These are phyloP conservation scores for Neopestalotiopsis clavispora DNA, from an alignment of 2,329 filamentous ascomycete genomes.

Conservation along the genomic window DNA sequence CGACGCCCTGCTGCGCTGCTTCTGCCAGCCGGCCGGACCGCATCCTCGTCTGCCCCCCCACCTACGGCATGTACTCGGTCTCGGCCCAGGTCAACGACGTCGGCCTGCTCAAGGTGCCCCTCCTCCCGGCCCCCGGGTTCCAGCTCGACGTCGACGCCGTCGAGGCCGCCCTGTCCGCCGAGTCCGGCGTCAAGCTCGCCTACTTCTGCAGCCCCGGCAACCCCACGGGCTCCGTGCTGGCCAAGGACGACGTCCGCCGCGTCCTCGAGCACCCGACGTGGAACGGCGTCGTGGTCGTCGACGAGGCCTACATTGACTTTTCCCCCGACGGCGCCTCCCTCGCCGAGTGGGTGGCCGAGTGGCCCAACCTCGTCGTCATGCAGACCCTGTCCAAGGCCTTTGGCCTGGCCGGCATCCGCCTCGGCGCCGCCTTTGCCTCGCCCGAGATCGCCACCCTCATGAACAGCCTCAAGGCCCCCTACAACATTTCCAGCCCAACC, in stretches of 20 bases:
- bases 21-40: conserved; percentile 88
- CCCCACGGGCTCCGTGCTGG: conserved; percentile 81
- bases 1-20: conserved; percentile 89
- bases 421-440: conserved; percentile 84
- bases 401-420: conserved; percentile 88
- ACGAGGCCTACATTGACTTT: conserved; percentile 97
- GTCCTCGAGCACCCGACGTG: conserved; percentile 86
- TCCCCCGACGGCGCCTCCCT: conserved; percentile 78
- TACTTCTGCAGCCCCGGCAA: conserved; percentile 97
- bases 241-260: conserved; percentile 73
- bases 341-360: conserved; percentile 89
- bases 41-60: conserved; percentile 93
- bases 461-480: conserved; percentile 94
- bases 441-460: conserved; percentile 77
- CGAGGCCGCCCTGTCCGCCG: conserved; percentile 62
- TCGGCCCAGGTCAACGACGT: conserved; percentile 95
- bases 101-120: conserved; percentile 81
- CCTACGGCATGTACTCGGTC: conserved; percentile 98
- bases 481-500: conserved; percentile 91
- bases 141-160: conserved; percentile 75
- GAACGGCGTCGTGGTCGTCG: conserved; percentile 89
- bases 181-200: conserved; percentile 77
- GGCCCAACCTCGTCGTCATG: conserved; percentile 96
- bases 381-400: conserved; percentile 99
- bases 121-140: conserved; percentile 75